Conservation (phyloP, 2,329 filamentous ascomycete species). For the Apiospora aurea region DNA sequence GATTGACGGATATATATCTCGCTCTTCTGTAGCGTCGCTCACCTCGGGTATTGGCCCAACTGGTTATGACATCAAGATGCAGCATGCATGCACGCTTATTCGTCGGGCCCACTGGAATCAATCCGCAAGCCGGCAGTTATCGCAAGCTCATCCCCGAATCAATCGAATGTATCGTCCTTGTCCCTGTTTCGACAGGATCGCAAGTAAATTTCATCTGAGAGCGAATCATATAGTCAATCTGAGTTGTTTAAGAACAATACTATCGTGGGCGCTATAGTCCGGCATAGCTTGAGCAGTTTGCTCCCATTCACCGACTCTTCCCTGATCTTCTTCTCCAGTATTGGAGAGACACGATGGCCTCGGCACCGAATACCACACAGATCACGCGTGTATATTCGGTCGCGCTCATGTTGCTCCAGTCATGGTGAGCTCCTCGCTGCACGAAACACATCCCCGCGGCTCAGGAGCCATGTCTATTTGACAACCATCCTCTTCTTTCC, state of each 20-base stretch:
- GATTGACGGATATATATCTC: neutral
- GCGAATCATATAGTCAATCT: neutral
- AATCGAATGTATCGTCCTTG: neutral
- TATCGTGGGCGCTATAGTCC: neutral
- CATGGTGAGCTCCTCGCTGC: conserved; percentile 27
- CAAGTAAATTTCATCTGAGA: neutral
- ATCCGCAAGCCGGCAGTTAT: neutral
- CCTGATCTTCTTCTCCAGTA: neutral
- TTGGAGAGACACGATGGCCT: neutral
- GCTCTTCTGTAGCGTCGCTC: neutral
- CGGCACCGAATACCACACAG: conserved; percentile 24
- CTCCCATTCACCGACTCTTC: neutral
- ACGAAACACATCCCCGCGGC: conserved; percentile 25
- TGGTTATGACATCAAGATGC: conserved; percentile 20
- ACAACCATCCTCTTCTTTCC: neutral
- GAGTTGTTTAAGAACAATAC: too few species aligned
- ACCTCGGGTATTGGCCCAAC: neutral
- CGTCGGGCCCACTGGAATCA: conserved; percentile 12
- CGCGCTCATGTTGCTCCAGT: conserved; percentile 28
- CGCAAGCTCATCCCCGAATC: neutral
- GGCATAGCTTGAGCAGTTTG: neutral
- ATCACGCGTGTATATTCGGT: conserved; percentile 25
- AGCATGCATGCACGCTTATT: conserved; percentile 18
- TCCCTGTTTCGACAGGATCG: neutral
- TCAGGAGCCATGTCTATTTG: neutral